Base-by-base conservation (phyloP, 768 basidiomycete genomes). In the Lactarius akahatsu region DNA sequence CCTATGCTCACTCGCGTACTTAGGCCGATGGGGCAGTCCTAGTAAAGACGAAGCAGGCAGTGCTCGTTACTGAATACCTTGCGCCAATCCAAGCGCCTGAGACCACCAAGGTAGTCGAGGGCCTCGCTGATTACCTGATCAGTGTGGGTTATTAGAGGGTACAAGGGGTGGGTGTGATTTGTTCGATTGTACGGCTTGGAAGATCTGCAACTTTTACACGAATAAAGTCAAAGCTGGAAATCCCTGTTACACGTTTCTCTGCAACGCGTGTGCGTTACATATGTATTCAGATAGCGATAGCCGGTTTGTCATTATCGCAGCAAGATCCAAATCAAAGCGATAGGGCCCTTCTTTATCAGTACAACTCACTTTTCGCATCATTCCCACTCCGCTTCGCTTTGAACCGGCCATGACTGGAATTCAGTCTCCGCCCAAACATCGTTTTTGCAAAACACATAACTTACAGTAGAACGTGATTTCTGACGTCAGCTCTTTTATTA, bases 31-130 rank as follows among this genome's bases (percentile, higher is more conserved):
- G 96, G 1, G 85, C 80, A 43, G 72, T 84, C 36, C 72, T 94
- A 65, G 87, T 91, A 57, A 91, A 90, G 81, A 96, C 93, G 20
- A 89, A 83, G 67, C 89, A 91, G 73, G 93, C 92, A n/a, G 79
- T 96, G 63, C 80, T 98, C 61, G 86, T 97, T 26, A 85, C 86
- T 6, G 87, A 88, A 73, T 98, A 96, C 76, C 66, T 66, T 0
- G 78, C 81, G 6, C 92, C 92, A 0, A 73, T 75, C 47, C 89
- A 90, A 74, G 87, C 86, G 2, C 71, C 78, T 18, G 94, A 96
- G 74, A 80, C 83, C 20, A 89, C 85, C 26, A 73, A 81, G 18
- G 69, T 91, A 43, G 90, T 90, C 47, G 86, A 90, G 76, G 73
- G 71, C 6, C 78, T 96, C 28, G 93, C 86, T 40, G 90, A 94